Conservation (phyloP, 352 stramenopile species). For the Globisporangium cederbergense region DNA sequence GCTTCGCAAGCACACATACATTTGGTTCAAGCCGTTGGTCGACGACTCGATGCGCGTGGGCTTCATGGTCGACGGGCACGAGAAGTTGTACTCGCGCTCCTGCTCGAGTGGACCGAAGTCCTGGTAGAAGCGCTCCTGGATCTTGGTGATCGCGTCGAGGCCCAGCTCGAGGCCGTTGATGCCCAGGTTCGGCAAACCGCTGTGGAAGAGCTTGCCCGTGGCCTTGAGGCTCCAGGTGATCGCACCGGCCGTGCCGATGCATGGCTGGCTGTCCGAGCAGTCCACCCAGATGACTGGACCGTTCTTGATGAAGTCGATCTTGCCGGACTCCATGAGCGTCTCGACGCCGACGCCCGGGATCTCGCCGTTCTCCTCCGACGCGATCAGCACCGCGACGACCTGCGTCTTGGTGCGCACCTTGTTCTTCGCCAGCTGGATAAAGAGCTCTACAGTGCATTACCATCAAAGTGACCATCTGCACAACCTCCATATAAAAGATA, state of each 20-base stretch:
- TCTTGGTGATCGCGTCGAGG: slow-evolving; percentile 80
- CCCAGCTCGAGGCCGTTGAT: slow-evolving; percentile 90
- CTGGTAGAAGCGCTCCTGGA: slow-evolving; percentile 89
- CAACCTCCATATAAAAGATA: neutral
- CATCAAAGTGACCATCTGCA: neutral
- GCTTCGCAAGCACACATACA: slow-evolving; percentile 35
- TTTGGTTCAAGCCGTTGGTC: slow-evolving; percentile 79
- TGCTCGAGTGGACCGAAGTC: slow-evolving; percentile 81
- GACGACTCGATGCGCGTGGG: slow-evolving; percentile 81
- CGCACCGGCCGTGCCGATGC: slow-evolving; percentile 86
- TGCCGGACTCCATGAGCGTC: slow-evolving; percentile 81
- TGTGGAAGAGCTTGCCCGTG: slow-evolving; percentile 91
- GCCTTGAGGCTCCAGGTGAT: slow-evolving; percentile 90
- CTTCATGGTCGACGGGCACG: slow-evolving; percentile 86
- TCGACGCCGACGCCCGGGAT: slow-evolving; percentile 88
- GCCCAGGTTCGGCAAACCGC: slow-evolving; percentile 82
- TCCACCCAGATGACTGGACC: slow-evolving; percentile 92
- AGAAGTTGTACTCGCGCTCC: slow-evolving; percentile 91
- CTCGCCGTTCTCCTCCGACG: slow-evolving; percentile 83
- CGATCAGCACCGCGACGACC: slow-evolving; percentile 89
- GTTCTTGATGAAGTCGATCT: slow-evolving; percentile 92
- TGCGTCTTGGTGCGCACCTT: slow-evolving; percentile 70
- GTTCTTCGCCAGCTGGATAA: slow-evolving; percentile 70
- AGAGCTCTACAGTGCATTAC: slow-evolving; percentile 35
- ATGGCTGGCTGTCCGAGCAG: slow-evolving; percentile 90